phyloP scores from a whole-genome alignment of 2,329 filamentous ascomycete species.

The Capronia coronata region DNA sequence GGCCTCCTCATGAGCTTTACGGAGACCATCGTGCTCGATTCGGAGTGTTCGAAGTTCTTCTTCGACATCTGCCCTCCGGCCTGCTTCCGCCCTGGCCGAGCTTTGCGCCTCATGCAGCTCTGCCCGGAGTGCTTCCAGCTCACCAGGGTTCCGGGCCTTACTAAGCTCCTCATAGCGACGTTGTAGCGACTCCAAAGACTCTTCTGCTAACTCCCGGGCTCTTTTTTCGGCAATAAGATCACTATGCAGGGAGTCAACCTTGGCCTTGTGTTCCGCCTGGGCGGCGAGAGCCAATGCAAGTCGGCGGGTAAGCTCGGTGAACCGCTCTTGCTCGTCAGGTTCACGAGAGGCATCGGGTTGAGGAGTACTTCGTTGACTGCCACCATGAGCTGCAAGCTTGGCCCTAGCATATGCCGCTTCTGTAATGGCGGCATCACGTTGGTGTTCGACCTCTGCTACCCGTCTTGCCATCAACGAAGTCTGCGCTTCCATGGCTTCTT shows the following conservation, averaged over 20 bases:
- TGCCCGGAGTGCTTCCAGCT: slow-evolving; percentile 76
- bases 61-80: slow-evolving; percentile 69
- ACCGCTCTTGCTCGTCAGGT: slow-evolving; percentile 58
- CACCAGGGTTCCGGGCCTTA: slow-evolving; percentile 71
- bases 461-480: slow-evolving; percentile 76
- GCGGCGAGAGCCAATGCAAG: slow-evolving; percentile 72
- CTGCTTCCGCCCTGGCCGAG: slow-evolving; percentile 70
- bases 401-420: slow-evolving; percentile 95
- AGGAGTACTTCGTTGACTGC: slow-evolving; percentile 46
- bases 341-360: slow-evolving; percentile 53
- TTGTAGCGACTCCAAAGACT: slow-evolving; percentile 75
- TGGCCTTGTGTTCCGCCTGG: slow-evolving; percentile 74
- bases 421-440: slow-evolving; percentile 86
- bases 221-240: slow-evolving; percentile 77
- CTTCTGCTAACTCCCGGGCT: slow-evolving; percentile 77
- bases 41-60: slow-evolving; percentile 67
- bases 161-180: slow-evolving; percentile 79
- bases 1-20: slow-evolving; percentile 60
- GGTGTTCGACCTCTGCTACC: slow-evolving; percentile 89
- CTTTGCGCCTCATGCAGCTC: slow-evolving; percentile 77
- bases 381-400: slow-evolving; percentile 73
- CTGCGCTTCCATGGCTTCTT: slow-evolving; percentile 82
- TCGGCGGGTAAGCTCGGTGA: slow-evolving; percentile 70
- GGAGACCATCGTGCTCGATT: slow-evolving; percentile 78
- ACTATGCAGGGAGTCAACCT: slow-evolving; percentile 59